A percentile compares a stretch with the other conserved stretches of the same genome.
phyloP scores from a whole-genome alignment of 2,329 filamentous ascomycete genomes.

The Penicillium sp. region DNA sequence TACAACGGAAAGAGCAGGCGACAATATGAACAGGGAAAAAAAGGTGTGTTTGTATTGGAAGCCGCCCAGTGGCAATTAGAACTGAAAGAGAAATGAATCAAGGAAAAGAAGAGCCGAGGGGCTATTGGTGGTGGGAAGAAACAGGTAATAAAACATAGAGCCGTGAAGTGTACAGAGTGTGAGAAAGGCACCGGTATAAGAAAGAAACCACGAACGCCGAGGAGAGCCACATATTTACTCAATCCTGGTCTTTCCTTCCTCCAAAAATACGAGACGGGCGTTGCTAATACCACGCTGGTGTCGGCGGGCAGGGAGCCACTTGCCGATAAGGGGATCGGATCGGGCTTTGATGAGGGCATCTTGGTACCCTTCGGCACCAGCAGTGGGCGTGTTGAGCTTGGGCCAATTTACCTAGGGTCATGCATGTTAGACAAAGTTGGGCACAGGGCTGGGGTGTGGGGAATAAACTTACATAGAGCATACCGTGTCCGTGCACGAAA shows the following conservation, averaged over 20 bases:
- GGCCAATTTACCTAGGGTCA: slow-evolving; percentile 87
- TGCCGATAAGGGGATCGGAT: slow-evolving; percentile 79
- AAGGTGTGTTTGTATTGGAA: background rate
- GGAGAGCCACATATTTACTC: slow-evolving; percentile 52
- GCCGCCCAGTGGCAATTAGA: background rate
- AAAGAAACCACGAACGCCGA: background rate
- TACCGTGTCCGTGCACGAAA: slow-evolving; percentile 82
- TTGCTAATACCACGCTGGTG: slow-evolving; percentile 86
- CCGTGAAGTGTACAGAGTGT: slow-evolving; percentile 18
- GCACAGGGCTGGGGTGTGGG: background rate
- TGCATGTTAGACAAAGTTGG: slow-evolving; percentile 5
- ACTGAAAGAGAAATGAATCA: background rate
- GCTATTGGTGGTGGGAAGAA: background rate
- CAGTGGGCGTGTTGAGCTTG: slow-evolving; percentile 86
- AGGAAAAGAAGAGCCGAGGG: background rate
- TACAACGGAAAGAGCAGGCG: too few species aligned
- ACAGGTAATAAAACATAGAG: slow-evolving; percentile 21
- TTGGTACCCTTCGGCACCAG: slow-evolving; percentile 83
- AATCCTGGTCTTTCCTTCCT: slow-evolving; percentile 98
- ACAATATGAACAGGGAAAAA: background rate
- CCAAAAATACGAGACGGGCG: slow-evolving; percentile 77
- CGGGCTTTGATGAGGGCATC: slow-evolving; percentile 81
- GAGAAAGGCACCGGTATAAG: background rate
- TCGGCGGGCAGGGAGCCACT: slow-evolving; percentile 61
- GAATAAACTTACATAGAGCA: slow-evolving; percentile 78